Evolutionary conservation across 1,284 basidiomycete species (phyloP).

Genomic region (Cryptococcus sp.): DNA sequence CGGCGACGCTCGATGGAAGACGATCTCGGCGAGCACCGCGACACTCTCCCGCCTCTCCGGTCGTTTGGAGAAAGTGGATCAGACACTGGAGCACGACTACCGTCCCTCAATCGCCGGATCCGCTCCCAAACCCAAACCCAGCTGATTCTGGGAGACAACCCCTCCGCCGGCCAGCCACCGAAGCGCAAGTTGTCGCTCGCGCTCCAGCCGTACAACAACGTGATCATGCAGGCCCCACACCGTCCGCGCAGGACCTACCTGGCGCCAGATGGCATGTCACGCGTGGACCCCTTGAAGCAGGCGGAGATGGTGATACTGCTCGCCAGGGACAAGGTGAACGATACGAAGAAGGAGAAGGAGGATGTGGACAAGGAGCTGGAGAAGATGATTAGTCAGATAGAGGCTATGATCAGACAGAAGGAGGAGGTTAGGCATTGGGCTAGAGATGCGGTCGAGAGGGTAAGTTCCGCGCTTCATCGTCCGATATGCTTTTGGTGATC

Average conservation of each 20-base stretch:
- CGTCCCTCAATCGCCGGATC: background rate
- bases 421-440: slow-evolving; percentile 13
- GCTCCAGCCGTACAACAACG: slow-evolving; percentile 14
- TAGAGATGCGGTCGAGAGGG: slow-evolving; percentile 8
- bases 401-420: slow-evolving; percentile 15
- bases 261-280: slow-evolving; percentile 21
- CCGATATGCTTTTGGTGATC: no score
- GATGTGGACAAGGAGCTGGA: slow-evolving; percentile 9
- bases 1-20: background rate
- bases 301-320: slow-evolving; percentile 7
- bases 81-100: slow-evolving; percentile 1
- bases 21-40: slow-evolving; percentile 7
- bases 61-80: slow-evolving; percentile 15
- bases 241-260: slow-evolving; percentile 31
- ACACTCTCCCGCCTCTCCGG: slow-evolving; percentile 9
- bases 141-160: background rate
- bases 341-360: slow-evolving; percentile 12
- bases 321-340: slow-evolving; percentile 2
- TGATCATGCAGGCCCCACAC: slow-evolving; percentile 15
- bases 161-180: background rate
- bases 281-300: slow-evolving; percentile 29
- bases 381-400: slow-evolving; percentile 14
- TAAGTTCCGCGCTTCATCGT: background rate
- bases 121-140: slow-evolving; percentile 2
- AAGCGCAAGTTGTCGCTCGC: slow-evolving; percentile 12